Evolutionary conservation across 1,284 basidiomycete genomes (phyloP).

Genomic region (Schizophyllum amplum): DNA sequence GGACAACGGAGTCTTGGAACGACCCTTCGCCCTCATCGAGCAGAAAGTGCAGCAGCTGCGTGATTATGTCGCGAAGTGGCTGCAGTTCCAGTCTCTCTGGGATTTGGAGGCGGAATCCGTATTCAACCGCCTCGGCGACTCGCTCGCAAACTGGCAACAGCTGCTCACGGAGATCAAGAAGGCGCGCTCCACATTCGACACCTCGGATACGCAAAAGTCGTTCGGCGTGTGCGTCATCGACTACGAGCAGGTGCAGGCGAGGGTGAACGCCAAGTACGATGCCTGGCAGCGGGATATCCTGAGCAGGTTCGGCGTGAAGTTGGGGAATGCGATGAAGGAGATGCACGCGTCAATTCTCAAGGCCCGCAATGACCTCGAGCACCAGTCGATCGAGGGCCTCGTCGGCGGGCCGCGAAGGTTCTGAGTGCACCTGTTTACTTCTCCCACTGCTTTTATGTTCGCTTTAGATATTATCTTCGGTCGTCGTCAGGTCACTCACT

Average conservation of each 20-base stretch:
- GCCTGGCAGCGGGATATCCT: constrained; percentile 96
- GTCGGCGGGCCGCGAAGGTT: constrained; percentile 30
- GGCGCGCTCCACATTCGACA: constrained; percentile 93
- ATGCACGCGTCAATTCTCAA: constrained; percentile 90
- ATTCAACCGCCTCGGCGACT: constrained; percentile 91
- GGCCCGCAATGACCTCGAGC: constrained; percentile 90
- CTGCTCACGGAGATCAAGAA: constrained; percentile 95
- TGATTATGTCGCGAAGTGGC: constrained; percentile 94
- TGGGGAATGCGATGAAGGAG: constrained; percentile 93
- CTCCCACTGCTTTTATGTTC: neutral
- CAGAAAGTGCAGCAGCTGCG: constrained; percentile 80
- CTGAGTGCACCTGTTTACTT: constrained; percentile 14
- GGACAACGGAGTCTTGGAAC: constrained; percentile 61
- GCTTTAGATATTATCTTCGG: neutral
- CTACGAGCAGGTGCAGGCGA: constrained; percentile 95
- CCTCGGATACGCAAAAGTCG: constrained; percentile 84
- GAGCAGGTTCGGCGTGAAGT: constrained; percentile 84
- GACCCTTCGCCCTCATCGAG: constrained; percentile 85
- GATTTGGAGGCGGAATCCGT: constrained; percentile 96
- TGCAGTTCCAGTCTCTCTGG: constrained; percentile 98
- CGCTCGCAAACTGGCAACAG: constrained; percentile 89
- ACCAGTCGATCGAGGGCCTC: constrained; percentile 62
- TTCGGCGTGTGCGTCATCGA: constrained; percentile 94
- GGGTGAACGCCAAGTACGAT: constrained; percentile 98
- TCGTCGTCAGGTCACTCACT: neutral